Evolutionary conservation across 2,329 filamentous ascomycete species (phyloP).

Genomic region (Claviceps fusiformis): DNA sequence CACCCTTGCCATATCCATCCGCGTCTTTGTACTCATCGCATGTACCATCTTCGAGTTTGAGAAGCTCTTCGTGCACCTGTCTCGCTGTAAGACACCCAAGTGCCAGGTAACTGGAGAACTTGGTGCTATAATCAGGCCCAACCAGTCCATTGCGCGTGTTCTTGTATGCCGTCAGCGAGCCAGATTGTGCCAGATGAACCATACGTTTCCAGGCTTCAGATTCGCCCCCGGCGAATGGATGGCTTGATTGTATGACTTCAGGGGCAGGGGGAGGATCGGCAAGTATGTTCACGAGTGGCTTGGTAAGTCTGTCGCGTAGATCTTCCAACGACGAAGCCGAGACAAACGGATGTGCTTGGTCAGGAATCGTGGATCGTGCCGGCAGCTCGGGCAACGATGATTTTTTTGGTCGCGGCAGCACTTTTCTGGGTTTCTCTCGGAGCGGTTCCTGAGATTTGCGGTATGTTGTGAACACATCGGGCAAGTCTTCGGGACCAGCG

Average conservation of each 20-base stretch:
- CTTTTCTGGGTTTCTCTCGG: constrained; percentile 45
- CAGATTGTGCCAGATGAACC: constrained; percentile 44
- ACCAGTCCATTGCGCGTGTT: constrained; percentile 58
- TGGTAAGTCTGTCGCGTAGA: constrained; percentile 39
- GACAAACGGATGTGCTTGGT: constrained; percentile 47
- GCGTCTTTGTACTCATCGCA: constrained; percentile 25
- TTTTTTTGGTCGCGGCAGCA: constrained; percentile 37
- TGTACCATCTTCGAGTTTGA: constrained; percentile 54
- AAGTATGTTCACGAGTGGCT: constrained; percentile 42
- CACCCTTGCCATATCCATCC: constrained; percentile 51
- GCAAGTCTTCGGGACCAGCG: constrained; percentile 42
- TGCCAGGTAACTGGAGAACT: constrained; percentile 59
- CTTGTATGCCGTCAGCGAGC: constrained; percentile 51
- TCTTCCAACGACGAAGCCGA: constrained; percentile 43
- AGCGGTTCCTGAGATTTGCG: constrained; percentile 62
- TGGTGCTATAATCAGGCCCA: constrained; percentile 59
- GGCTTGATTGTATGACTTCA: constrained; percentile 38
- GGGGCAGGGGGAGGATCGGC: constrained; percentile 39
- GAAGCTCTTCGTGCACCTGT: constrained; percentile 54
- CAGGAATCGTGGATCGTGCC: constrained; percentile 32
- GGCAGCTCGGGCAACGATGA: constrained; percentile 44
- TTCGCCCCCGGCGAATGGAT: constrained; percentile 59
- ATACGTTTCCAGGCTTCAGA: constrained; percentile 44
- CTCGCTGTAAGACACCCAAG: constrained; percentile 61
- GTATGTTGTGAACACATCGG: constrained; percentile 64